These are phyloP conservation scores for Rhizopogon roseolus DNA, from an alignment of 768 basidiomycete genomes.

Conservation along the genomic window DNA sequence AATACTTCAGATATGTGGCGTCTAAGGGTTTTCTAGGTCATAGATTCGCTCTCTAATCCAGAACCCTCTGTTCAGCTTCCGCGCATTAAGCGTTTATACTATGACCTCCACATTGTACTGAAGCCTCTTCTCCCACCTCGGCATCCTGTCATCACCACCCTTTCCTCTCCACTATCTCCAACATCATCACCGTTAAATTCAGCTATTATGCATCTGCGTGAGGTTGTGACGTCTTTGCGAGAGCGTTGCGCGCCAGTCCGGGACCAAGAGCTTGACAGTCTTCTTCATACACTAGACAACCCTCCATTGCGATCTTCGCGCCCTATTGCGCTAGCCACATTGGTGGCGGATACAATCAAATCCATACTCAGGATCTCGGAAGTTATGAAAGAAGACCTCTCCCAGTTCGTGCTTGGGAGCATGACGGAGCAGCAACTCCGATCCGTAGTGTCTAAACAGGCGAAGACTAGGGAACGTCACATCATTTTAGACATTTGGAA, in stretches of 20 bases:
- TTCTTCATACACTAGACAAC: constrained; percentile 34
- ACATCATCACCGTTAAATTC: constrained; percentile 65
- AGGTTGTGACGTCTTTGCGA: constrained; percentile 46
- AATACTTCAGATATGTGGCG: constrained; percentile 3
- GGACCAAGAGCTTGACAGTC: constrained; percentile 46
- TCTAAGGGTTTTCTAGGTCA: constrained; percentile 40
- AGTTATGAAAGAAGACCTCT: constrained; percentile 67
- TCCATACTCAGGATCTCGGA: constrained; percentile 49
- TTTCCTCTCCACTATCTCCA: constrained; percentile 59
- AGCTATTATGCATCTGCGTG: constrained; percentile 47
- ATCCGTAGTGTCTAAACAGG: constrained; percentile 45
- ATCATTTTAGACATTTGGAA: constrained; percentile 50
- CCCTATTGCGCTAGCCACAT: constrained; percentile 34
- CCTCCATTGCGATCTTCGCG: constrained; percentile 18
- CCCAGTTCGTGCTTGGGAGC: constrained; percentile 55
- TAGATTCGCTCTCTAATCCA: constrained; percentile 51
- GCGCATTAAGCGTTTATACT: constrained; percentile 52
- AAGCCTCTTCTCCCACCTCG: constrained; percentile 52
- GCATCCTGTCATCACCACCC: constrained; percentile 44
- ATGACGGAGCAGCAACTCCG: constrained; percentile 63
- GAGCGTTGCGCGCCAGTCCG: constrained; percentile 65
- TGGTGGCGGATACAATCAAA: constrained; percentile 44
- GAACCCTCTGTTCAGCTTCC: constrained; percentile 54
- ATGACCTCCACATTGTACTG: constrained; percentile 47
- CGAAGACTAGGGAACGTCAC: constrained; percentile 49